phyloP scores from a whole-genome alignment of 1,284 basidiomycete species.

The Sutorius eximius region DNA sequence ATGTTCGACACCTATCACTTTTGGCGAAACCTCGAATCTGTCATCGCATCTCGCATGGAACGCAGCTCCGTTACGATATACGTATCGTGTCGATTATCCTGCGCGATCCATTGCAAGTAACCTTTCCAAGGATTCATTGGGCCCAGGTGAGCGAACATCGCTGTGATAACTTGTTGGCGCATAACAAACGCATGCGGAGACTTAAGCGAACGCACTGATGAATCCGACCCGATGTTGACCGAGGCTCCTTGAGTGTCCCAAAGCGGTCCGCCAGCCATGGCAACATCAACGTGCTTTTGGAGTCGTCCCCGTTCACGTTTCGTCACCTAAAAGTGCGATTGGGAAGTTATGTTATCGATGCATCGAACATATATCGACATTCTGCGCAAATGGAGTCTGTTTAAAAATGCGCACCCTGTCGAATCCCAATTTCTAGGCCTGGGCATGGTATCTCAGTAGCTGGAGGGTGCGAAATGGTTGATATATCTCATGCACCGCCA shows the following conservation, averaged over 20 bases:
- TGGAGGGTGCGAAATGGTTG: not conserved
- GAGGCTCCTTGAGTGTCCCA: not conserved
- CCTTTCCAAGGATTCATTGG: not conserved
- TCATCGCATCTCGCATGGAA: not conserved
- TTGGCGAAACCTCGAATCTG: not conserved
- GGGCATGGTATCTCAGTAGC: not conserved
- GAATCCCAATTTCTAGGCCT: not conserved
- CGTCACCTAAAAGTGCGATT: not conserved
- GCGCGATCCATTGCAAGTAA: not conserved
- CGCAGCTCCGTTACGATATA: not conserved
- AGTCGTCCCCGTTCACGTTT: not conserved
- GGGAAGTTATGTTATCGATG: not conserved
- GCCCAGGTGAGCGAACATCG: not conserved
- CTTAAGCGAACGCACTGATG: not conserved
- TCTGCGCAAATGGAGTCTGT: not conserved
- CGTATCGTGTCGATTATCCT: not conserved
- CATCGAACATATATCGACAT: not conserved
- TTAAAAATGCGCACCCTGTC: not conserved
- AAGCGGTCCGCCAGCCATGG: no score
- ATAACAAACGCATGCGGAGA: not conserved
- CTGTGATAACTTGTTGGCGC: not conserved
- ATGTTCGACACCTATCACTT: not conserved
- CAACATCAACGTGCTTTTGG: not conserved
- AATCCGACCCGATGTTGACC: not conserved
- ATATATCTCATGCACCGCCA: not conserved